phyloP scores from a whole-genome alignment of 169 alveolate genomes.

The Ichthyophthirius multifiliis region DNA sequence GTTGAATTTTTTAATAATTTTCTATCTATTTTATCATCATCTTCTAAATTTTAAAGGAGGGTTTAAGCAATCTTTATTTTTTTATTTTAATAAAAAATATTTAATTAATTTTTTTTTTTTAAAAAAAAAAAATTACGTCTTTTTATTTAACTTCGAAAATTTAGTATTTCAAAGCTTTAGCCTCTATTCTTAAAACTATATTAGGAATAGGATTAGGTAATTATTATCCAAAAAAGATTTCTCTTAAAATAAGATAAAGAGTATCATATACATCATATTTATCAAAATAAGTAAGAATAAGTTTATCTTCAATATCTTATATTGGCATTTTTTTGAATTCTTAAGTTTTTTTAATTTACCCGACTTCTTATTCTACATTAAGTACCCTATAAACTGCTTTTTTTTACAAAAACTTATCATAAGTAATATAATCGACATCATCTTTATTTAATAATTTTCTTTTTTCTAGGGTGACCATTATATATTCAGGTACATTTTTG shows the following conservation, averaged over 20 bases:
- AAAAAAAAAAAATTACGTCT: conserved; percentile 17
- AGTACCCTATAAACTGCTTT: conserved; percentile 15
- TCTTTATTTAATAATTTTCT: conserved; percentile 20
- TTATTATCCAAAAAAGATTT: conserved; percentile 29
- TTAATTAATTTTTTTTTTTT: not conserved
- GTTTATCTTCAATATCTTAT: conserved; percentile 27
- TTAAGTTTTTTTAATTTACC: not conserved
- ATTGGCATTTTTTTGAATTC: not conserved
- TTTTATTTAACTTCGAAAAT: conserved; percentile 18
- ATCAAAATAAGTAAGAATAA: conserved; percentile 17
- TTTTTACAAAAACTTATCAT: conserved; percentile 22
- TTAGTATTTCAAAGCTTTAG: conserved; percentile 30
- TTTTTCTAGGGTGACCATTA: conserved; percentile 17
- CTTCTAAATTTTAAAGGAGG: not conserved
- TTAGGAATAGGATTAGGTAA: conserved; percentile 40
- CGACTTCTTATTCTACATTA: conserved; percentile 14
- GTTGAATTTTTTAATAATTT: not conserved
- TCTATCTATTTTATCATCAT: not conserved
- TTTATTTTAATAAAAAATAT: not conserved
- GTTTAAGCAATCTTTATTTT: not conserved
- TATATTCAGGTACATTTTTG: conserved; percentile 25
- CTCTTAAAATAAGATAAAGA: conserved; percentile 19
- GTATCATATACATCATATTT: conserved; percentile 38
- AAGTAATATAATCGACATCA: conserved; percentile 18
- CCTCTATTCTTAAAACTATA: conserved; percentile 18